Evolutionary conservation across 768 basidiomycete genomes (phyloP), one percentile per base, ranked within the genome.

Genomic region (Dacryopinax primogenitus): DNA sequence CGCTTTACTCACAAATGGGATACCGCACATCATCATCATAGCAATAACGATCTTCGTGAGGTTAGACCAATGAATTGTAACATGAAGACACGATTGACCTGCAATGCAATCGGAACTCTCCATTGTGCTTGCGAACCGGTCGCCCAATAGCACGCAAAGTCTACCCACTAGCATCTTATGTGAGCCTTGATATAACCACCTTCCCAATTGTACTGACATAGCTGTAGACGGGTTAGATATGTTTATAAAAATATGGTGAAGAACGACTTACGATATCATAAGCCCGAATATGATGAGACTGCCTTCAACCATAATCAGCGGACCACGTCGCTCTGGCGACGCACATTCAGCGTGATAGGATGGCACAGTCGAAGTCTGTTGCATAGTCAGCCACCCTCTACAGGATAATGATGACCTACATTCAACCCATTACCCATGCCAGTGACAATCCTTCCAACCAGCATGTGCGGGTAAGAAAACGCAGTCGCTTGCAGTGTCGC

Each of bases 281-380:
- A 86, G 79, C 51, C 85, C 85, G 70, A 82, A 83, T 0, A 83
- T 82, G 68, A 85, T 85, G 18, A 84, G 73, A 70, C 79, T 82
- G 2, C 85, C 85, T 72, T 85, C 83, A 63, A 86, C 79, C 79
- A 84, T 83, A 63, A 86, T 84, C 65, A 85, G 74, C 64, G 81
- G 80, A 23, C 86, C 85, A 61, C 86, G 76, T 64, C 77, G 77
- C 33, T 82, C 77, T 2, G 84, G 80, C 3, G 82, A 79, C 1
- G 85, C 84, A 70, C 84, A 85, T 72, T 87, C 86, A 0, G 84
- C 82, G 66, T 85, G 84, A 70, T 85, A 87, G 11, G 79, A 77
- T 1, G 85, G 84, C 0, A 85, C 81, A 16, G 84, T 85, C 1
- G 84, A 85, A 1, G 85, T 86, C 81, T 85, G 66, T 36, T 37